A percentile compares a stretch with the other conserved stretches of the same genome.
These are phyloP conservation scores for Euphorbia pulcherrima DNA, from an alignment of 345 rosid species.

Conservation along the genomic window DNA sequence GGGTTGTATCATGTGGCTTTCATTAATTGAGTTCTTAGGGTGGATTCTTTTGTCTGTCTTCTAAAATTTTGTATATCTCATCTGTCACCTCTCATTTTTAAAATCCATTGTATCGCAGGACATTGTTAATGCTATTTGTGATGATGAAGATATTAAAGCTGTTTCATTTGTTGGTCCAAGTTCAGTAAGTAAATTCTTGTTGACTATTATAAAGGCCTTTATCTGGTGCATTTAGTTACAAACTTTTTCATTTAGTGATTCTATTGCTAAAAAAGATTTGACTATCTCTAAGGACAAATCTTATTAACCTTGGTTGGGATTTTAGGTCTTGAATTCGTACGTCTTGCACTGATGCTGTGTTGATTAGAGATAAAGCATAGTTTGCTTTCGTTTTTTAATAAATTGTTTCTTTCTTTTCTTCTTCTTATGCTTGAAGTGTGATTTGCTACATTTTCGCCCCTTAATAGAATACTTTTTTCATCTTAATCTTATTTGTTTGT, in stretches of 20 bases:
- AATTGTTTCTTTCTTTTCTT: not conserved
- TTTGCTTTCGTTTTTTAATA: not conserved
- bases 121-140: constrained; percentile 40
- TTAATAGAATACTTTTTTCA: not conserved
- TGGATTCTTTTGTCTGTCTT: not conserved
- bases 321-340: not conserved
- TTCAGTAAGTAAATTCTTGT: constrained; percentile 27
- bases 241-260: not conserved
- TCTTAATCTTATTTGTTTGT: not conserved
- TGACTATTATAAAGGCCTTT: not conserved
- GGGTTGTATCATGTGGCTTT: not conserved
- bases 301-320: not conserved
- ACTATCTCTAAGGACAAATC: not conserved
- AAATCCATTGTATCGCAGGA: constrained; percentile 31
- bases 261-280: not conserved
- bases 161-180: constrained; percentile 39
- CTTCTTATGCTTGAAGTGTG: not conserved
- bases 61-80: not conserved
- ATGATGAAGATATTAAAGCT: constrained; percentile 51
- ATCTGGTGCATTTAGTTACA: constrained; percentile 2
- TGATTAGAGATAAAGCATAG: not conserved
- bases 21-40: not conserved
- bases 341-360: not conserved
- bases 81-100: constrained; percentile 4
- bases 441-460: not conserved